These are phyloP conservation scores for Alectoria sarmentosa DNA, from an alignment of 495 filamentous ascomycete genomes.

Conservation along the genomic window DNA sequence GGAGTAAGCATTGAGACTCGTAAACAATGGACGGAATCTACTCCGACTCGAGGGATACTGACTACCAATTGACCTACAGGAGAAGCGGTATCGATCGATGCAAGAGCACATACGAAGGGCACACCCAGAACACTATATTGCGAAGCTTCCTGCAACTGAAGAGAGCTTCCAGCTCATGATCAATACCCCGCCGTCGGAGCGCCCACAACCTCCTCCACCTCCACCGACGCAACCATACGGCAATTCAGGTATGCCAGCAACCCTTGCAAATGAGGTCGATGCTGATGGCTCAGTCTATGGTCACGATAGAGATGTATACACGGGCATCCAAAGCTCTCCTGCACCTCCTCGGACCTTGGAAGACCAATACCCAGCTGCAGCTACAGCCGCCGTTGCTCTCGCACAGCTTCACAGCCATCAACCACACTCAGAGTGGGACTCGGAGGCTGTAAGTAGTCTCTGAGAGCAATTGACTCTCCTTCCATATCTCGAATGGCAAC, in stretches of 20 bases:
- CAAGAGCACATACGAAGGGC: conserved; percentile 98
- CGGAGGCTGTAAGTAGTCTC: conserved; percentile 61
- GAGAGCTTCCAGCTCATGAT: conserved; percentile 98
- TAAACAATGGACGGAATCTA: not conserved
- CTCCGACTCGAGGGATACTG: not conserved
- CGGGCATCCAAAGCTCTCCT: conserved; percentile 62
- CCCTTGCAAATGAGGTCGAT: conserved; percentile 1
- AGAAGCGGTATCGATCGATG: conserved; percentile 98
- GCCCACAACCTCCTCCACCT: conserved; percentile 41
- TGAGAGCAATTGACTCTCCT: not conserved
- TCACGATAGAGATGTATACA: conserved; percentile 46
- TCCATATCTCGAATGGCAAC: not conserved
- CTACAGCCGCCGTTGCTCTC: conserved; percentile 76
- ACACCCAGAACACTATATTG: conserved; percentile 95
- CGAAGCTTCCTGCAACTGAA: conserved; percentile 97
- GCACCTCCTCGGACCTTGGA: conserved; percentile 67
- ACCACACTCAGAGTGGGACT: conserved; percentile 74
- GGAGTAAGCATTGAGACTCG: conserved; percentile 62
- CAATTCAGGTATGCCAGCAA: conserved; percentile 25
- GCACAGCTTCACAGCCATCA: conserved; percentile 83
- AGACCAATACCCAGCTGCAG: conserved; percentile 61
- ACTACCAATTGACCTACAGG: conserved; percentile 45
- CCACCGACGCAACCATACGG: conserved; percentile 28
- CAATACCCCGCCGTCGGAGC: conserved; percentile 77
- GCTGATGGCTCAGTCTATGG: conserved; percentile 37